Evolutionary conservation across 2,329 filamentous ascomycete genomes (phyloP), one percentile per base, ranked within the genome.

Genomic region (Coniosporium tulheliwenetii): DNA sequence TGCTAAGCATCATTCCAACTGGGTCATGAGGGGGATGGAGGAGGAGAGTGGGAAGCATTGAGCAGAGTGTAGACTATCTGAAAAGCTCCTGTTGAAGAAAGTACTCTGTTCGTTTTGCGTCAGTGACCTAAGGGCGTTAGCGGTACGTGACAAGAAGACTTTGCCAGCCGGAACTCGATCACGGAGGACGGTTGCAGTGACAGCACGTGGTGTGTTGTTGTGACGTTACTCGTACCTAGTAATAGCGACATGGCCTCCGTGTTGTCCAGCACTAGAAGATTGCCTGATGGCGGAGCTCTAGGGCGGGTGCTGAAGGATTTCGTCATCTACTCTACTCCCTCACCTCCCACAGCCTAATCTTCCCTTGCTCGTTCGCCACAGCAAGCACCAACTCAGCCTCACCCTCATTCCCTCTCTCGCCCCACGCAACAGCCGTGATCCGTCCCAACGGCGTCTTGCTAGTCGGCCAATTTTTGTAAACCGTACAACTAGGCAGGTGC

Each of bases 391-490:
- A 41, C 64, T 69, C 73, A 12, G 75, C 64, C 36, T 67, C 66
- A 37, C 62, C 57, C 9, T 53, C 51, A 30, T 53, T 52, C 3
- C 41, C 47, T 8, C 51, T 59, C 2, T 63, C 65, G 13, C 53
- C 56, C 51, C 65, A 67, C 13, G 67, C 64, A 47, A 73, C 54
- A 9, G 64, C 56, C 2, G 84, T 83, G 48, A 96, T 78, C 44
- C 85, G 72, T 0, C 91, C 91, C 45, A 98, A 62, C 1, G 87
- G 86, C 42, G 91, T 98, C 57, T 82, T 79, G 47, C 78, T 75
- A 41, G 89, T 98, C 16, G 91, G 91, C 91, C 91, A 98, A 62
- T 98, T 98, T 53, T 80, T 78, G 69, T 91, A 98, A 14, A 96
- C 85, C 1, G 86, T 94, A 59, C 86, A 94, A 50, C 76, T 87